Conservation (phyloP, 2,329 filamentous ascomycete genomes). For the Furcasterigmium sp. region DNA sequence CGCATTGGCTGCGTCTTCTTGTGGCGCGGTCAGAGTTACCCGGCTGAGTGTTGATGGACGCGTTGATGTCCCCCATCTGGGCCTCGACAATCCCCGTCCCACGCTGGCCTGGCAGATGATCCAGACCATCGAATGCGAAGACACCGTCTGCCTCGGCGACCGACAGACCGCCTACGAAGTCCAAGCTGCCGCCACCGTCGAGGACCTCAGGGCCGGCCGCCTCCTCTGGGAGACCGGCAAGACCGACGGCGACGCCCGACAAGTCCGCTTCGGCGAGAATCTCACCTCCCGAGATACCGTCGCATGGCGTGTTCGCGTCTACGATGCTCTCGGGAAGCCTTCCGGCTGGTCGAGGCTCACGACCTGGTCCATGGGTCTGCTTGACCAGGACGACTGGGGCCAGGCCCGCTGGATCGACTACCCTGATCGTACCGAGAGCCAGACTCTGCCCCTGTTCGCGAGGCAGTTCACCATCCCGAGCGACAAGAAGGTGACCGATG, state of each 20-base stretch:
- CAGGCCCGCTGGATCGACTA: conserved; percentile 4
- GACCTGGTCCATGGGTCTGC: conserved; percentile 6
- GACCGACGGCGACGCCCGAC: not conserved
- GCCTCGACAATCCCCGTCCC: conserved; percentile 4
- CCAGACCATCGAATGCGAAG: conserved; percentile 2
- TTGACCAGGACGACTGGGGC: conserved; percentile 5
- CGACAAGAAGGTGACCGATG: conserved; percentile 1
- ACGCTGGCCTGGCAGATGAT: conserved; percentile 6
- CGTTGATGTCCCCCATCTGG: conserved; percentile 3
- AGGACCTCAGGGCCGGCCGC: conserved; percentile 3
- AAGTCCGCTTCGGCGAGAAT: not conserved
- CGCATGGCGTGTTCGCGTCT: conserved; percentile 4
- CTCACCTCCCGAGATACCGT: conserved; percentile 2
- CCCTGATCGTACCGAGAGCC: conserved; percentile 2
- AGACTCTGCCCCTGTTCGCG: conserved; percentile 2
- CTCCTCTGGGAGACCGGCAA: conserved; percentile 5
- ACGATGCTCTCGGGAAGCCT: conserved; percentile 2
- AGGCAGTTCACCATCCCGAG: conserved; percentile 3
- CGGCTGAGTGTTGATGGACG: conserved; percentile 7
- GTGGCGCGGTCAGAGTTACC: conserved; percentile 3
- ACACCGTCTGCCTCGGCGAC: conserved; percentile 5
- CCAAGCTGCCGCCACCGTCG: conserved; percentile 4
- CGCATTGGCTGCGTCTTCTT: not conserved
- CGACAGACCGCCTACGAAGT: conserved; percentile 5
- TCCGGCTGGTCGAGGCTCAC: conserved; percentile 6